Base-by-base conservation (phyloP, 2,329 filamentous ascomycete species). In the Phoma sp. region DNA sequence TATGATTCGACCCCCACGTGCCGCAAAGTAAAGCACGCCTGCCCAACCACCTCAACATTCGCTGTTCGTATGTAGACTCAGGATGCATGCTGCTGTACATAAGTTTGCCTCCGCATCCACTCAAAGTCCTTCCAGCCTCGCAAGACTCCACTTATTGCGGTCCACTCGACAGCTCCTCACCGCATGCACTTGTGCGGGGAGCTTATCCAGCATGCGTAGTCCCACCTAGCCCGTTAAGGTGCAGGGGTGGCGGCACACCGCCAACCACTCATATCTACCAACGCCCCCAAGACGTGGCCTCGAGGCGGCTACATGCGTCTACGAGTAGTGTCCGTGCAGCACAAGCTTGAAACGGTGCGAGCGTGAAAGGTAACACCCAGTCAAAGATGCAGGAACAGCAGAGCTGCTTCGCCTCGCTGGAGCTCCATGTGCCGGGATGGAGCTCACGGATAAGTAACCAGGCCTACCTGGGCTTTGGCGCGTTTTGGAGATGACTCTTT, bases 381-480 rank as follows among this genome's bases (percentile, higher is more conserved):
- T 73, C 40, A 65, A 45, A 72, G 57, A 68, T 67, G 70, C 70
- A 74, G 70, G 66, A 70, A 72, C 70, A 32, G 47, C 55, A 43
- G 53, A 25, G 48, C 48, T 54, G 38, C 43, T 41, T 43, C 33
- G 38, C 49, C 46, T 39, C 43, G 52, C 27, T 50, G 46, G 53
- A 37, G 35, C 45, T 50, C 50, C 55, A 59, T 47, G 54, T 55
- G 60, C 57, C 44, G 57, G 63, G 60, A 58, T 57, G 43, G 53
- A 50, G 58, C 51, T 67, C 62, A 63, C 62, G 71, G 67, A 64
- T 71, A 70, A 70, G 65, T 54, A 64, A 60, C 68, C 56, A 61
- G 63, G 61, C 55, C 59, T 50, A 60, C 57, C 64, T 44, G 53
- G 60, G 52, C 51, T 55, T 55, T 55, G 61, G 57, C 49, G 60